Evolutionary conservation across 805 yeast species (phyloP), one percentile per base, ranked within the genome.

Genomic region (Yarrowia osloensis): DNA sequence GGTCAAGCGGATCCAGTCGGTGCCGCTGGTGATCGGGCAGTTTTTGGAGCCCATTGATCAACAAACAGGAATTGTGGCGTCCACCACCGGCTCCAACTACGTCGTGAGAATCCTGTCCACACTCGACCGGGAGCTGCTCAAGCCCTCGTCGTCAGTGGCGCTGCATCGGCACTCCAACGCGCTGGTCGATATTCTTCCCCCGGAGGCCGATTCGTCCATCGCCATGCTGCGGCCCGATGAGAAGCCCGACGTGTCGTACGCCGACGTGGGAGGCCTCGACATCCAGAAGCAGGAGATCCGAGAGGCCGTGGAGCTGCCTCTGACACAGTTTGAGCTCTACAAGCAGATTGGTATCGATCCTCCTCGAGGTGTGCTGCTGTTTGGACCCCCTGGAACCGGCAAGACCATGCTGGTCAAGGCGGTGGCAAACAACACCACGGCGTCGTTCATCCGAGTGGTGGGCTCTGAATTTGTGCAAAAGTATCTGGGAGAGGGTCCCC

Each of bases 341-440:
- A 89, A 91, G 75, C 98, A 95, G 79, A 95, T 95, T 75, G 99
- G 99, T 80, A 93, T 95, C 71, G 98, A 95, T 74, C 99, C 99
- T 21, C 99, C 99, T 70, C 87, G 98, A 72, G 99, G 99, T 74
- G 99, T 95, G 33, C 80, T 95, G 72, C 82, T 95, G 69, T 95
- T 95, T 79, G 99, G 99, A n/a, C 98, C 99, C 12, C 99, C 99
- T 57, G 99, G 99, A 77, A 95, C 99, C 1, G 99, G 99, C 74
- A 95, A 95, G 78, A 95, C 99, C 24, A 93, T 95, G 98, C 84
- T 95, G 76, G 99, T 95, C 59, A 95, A 95, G 79, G 99, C 99
- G 0, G 99, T 95, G 55, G 99, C 99, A 13, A 94, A 95, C 79
- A 87, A 94, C 67, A 89, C 98, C 3, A 90, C 97, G 0, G 99